phyloP scores from a whole-genome alignment of 1,139 yeast species.

The Lodderomyces pseudojiufengensis region DNA sequence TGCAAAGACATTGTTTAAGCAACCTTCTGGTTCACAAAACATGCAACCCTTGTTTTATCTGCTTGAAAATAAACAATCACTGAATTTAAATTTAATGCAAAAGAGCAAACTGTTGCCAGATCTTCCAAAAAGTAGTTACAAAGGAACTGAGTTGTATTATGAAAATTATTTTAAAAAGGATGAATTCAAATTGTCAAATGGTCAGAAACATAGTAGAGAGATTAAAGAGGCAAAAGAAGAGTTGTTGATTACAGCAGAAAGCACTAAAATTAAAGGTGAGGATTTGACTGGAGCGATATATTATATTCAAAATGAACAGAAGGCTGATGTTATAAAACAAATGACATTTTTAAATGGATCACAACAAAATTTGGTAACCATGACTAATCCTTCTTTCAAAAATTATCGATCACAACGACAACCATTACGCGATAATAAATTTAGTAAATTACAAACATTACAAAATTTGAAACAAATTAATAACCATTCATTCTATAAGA shows the following conservation, averaged over 20 bases:
- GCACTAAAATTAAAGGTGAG: conserved; percentile 4
- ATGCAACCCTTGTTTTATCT: background rate
- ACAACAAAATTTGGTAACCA: background rate
- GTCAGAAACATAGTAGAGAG: background rate
- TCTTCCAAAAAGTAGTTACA: no score
- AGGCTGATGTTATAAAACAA: conserved; percentile 5
- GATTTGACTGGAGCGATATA: conserved; percentile 12
- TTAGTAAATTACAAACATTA: no score
- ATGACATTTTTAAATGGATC: background rate
- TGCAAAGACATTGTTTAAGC: no score
- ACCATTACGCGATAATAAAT: background rate
- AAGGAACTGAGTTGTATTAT: no score
- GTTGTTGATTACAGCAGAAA: background rate
- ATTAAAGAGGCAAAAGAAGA: background rate
- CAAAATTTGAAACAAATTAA: no score
- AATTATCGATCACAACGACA: conserved; percentile 2
- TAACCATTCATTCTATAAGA: no score
- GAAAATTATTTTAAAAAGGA: no score
- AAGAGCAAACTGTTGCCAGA: no score
- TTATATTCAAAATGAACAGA: conserved; percentile 9
- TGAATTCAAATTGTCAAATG: background rate
- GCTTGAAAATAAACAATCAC: conserved; percentile 2
- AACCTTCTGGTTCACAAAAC: no score
- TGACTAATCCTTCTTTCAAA: background rate
- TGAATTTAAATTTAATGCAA: conserved; percentile 4